Evolutionary conservation across 768 basidiomycete species (phyloP).

Genomic region (Punctularia strigosozonata): DNA sequence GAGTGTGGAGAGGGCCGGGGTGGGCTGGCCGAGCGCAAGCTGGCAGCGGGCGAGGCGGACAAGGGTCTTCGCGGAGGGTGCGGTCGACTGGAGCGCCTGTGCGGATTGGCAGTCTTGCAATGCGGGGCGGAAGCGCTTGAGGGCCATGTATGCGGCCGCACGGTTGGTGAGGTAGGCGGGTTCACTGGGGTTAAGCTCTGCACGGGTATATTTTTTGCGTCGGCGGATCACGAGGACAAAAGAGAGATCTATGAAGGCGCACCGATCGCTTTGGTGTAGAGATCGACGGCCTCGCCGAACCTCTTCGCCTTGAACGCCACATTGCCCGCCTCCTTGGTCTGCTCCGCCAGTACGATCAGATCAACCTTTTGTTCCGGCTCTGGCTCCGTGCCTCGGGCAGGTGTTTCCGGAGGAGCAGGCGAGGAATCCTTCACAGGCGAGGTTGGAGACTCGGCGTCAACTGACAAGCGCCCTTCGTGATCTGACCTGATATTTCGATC

Average conservation of each 20-base stretch:
- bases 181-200: conserved; percentile 29
- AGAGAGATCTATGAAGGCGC: conserved; percentile 4
- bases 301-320: conserved; percentile 53
- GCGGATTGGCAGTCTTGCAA: conserved; percentile 74
- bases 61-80: conserved; percentile 66
- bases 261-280: conserved; percentile 73
- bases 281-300: conserved; percentile 58
- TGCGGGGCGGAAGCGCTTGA: conserved; percentile 66
- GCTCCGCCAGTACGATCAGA: conserved; percentile 38
- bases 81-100: conserved; percentile 43
- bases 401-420: conserved; percentile 7
- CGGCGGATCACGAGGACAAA: not conserved
- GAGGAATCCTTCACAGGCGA: conserved; percentile 6
- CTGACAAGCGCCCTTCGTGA: no score
- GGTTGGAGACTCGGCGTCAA: conserved; percentile 4
- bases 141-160: conserved; percentile 74
- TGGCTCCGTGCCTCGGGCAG: conserved; percentile 5
- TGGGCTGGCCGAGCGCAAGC: conserved; percentile 60
- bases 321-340: conserved; percentile 68
- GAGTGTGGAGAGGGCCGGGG: conserved; percentile 55
- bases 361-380: conserved; percentile 18
- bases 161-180: conserved; percentile 77
- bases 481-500: no score
- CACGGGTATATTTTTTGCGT: not conserved
- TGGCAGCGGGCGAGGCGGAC: conserved; percentile 79